Base-by-base conservation (phyloP, 192 early-diverging fungal genomes). In the Coemansia javaensis region DNA sequence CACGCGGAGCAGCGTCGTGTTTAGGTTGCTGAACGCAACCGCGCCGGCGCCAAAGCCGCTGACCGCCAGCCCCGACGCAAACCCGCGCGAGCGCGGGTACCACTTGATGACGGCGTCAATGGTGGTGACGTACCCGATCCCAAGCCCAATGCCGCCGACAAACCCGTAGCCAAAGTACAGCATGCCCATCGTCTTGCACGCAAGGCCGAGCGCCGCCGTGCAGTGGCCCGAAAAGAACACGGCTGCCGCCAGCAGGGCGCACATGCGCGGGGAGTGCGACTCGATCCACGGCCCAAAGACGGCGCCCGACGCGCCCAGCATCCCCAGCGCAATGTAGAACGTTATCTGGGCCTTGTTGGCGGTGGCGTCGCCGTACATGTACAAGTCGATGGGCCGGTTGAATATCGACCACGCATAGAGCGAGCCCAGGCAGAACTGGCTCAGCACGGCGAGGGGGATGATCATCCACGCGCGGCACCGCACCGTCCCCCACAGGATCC, bases 211-310 rank as follows among this genome's bases (percentile, higher is more conserved):
- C 20, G 82, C 76, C 3, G 85, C 75, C 15, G 86, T 46, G 45
- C 86, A 77, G 50, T 90, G 81, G 0, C 85, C 88, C 23, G 79
- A 22, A 48, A 81, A 84, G 59, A 87, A 90, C 17, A 90, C 57
- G 11, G 58, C 35, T 5, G 83, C 75, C 7, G 83, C 88, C 11
- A 87, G 54, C 12, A 82, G 35, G 1, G 83, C 72, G 34, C 81
- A 82, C 63, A 77, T 72, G n/a, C 81, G 75, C 18, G 87, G 87
- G 22, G 83, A 82, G 46, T 80, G 78, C 28, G 83, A 80, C 60
- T 90, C 87, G 41, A 90, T 73, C 87, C 87, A 90, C 0, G 87
- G 87, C 7, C 87, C 87, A 39, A 85, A 76, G n/a, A 82, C 32
- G 16, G 85, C 85, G 23, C 84, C 81, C 7, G 85, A 79, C 22